phyloP scores from a whole-genome alignment of 495 filamentous ascomycete genomes.

The Podospora comata region DNA sequence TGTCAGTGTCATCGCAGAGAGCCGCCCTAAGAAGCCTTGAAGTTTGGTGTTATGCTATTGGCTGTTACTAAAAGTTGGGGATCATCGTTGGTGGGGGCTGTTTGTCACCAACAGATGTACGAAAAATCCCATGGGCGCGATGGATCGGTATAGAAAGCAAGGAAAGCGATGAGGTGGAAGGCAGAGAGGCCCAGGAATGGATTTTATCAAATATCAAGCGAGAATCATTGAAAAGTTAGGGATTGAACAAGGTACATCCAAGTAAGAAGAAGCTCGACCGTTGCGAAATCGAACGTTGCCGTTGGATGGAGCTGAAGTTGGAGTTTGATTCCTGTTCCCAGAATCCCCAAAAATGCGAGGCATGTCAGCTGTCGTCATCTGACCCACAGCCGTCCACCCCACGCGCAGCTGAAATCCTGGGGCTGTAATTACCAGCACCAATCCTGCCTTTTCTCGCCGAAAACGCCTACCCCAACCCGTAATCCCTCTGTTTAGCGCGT shows the following conservation, averaged over 20 bases:
- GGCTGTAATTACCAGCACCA: background rate
- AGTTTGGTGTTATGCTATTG: background rate
- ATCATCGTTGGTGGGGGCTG: background rate
- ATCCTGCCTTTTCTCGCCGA: background rate
- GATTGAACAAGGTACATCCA: background rate
- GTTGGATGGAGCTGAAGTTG: background rate
- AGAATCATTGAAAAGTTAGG: background rate
- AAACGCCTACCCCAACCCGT: background rate
- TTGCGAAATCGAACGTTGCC: background rate
- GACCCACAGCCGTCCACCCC: background rate
- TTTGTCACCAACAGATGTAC: background rate
- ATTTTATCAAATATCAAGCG: too few relatives aligned
- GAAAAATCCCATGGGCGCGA: too few relatives aligned
- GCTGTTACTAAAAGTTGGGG: background rate
- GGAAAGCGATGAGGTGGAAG: too few relatives aligned
- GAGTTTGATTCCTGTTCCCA: background rate
- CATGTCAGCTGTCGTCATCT: slow-evolving; percentile 5
- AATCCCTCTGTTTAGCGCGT: background rate
- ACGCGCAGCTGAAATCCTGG: background rate
- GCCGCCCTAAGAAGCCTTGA: background rate
- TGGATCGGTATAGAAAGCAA: too few relatives aligned
- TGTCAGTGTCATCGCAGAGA: background rate
- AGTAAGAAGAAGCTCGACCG: background rate
- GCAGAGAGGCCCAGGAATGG: too few relatives aligned
- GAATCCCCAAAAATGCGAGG: background rate